These are phyloP conservation scores for Fusarium vanettenii DNA, from an alignment of 2,329 filamentous ascomycete species.

Conservation along the genomic window DNA sequence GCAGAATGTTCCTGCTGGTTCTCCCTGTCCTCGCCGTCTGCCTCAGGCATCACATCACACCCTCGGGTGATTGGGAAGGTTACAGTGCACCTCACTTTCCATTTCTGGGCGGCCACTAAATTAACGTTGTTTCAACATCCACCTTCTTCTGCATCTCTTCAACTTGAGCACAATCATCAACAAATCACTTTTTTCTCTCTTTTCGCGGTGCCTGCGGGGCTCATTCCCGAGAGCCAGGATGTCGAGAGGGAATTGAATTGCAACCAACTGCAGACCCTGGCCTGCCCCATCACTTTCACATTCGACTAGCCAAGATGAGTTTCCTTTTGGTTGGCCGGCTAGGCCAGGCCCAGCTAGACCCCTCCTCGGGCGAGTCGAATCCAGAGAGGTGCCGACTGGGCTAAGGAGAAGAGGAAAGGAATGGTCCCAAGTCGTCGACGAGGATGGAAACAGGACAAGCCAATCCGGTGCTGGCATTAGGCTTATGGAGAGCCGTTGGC, in stretches of 20 bases:
- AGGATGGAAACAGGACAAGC: constrained; percentile 14
- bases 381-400: constrained; percentile 30
- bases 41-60: background rate
- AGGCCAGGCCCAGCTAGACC: constrained; percentile 22
- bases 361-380: constrained; percentile 33
- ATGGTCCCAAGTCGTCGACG: constrained; percentile 18
- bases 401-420: constrained; percentile 16
- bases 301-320: constrained; percentile 7
- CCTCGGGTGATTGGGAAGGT: background rate
- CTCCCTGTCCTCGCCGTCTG: background rate
- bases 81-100: constrained; percentile 2
- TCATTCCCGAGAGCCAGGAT: constrained; percentile 14
- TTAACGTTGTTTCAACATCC: constrained; percentile 28
- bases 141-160: constrained; percentile 27
- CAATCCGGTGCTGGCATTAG: constrained; percentile 17
- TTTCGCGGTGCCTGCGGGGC: constrained; percentile 17
- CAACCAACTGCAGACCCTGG: constrained; percentile 21
- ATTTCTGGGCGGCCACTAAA: constrained; percentile 12
- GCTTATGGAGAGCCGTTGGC: constrained; percentile 8
- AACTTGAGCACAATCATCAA: constrained; percentile 26
- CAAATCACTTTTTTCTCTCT: constrained; percentile 31
- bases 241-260: constrained; percentile 15
- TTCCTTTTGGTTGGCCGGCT: constrained; percentile 13
- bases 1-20: background rate
- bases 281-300: constrained; percentile 30